Conservation (phyloP, 495 filamentous ascomycete species). For the Daldinia childiae region DNA sequence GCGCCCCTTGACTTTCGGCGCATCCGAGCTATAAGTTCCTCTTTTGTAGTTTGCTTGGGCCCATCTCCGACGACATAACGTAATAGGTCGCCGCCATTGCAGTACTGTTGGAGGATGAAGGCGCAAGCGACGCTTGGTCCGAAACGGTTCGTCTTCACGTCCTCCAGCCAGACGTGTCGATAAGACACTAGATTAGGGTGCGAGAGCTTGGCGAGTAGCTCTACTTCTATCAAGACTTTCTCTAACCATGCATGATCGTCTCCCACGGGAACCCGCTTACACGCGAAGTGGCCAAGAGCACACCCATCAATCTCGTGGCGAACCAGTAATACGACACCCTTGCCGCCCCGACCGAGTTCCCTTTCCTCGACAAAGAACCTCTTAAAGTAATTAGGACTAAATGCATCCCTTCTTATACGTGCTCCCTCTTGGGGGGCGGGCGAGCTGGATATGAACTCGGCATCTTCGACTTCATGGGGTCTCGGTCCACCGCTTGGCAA, state of each 20-base stretch:
- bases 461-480: conserved; percentile 47
- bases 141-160: conserved; percentile 82
- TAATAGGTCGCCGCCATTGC: conserved; percentile 92
- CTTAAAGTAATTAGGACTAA: conserved; percentile 90
- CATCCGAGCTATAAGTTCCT: conserved; percentile 86
- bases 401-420: conserved; percentile 84
- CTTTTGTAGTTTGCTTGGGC: conserved; percentile 68
- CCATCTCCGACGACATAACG: conserved; percentile 81
- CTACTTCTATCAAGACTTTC: conserved; percentile 91
- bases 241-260: conserved; percentile 96
- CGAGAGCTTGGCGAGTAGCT: conserved; percentile 86
- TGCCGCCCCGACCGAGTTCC: conserved; percentile 88
- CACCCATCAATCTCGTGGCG: conserved; percentile 90
- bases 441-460: conserved; percentile 65
- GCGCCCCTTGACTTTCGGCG: conserved; percentile 76
- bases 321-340: conserved; percentile 92
- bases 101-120: conserved; percentile 97
- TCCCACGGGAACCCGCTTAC: conserved; percentile 95
- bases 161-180: conserved; percentile 95
- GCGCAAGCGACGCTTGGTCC: conserved; percentile 93
- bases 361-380: conserved; percentile 89
- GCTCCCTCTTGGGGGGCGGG: conserved; percentile 59
- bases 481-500: conserved; percentile 45
- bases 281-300: conserved; percentile 87
- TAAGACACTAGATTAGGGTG: conserved; percentile 98